phyloP scores from a whole-genome alignment of 768 basidiomycete species.

The Amanita pseudoporphyria region DNA sequence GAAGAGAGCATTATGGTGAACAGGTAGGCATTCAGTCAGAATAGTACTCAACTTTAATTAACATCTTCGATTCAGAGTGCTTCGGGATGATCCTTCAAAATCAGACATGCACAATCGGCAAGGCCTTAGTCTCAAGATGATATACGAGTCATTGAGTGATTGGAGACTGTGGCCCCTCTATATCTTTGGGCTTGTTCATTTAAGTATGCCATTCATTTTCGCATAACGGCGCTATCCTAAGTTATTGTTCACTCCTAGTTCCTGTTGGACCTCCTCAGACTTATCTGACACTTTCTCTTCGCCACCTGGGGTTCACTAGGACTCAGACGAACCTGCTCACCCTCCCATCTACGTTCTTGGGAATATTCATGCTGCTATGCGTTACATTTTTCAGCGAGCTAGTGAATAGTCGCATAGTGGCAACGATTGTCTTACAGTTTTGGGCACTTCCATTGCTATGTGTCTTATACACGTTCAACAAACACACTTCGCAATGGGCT shows the following conservation, averaged over 20 bases:
- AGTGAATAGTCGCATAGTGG: slow-evolving; percentile 45
- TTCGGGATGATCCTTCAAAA: slow-evolving; percentile 59
- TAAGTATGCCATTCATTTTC: too few relatives aligned
- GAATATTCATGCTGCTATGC: slow-evolving; percentile 38
- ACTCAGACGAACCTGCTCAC: slow-evolving; percentile 52
- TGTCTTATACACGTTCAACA: slow-evolving; percentile 41
- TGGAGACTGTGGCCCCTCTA: slow-evolving; percentile 64
- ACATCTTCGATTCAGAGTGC: slow-evolving; percentile 27
- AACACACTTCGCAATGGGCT: slow-evolving; percentile 42
- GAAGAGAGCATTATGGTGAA: too few relatives aligned
- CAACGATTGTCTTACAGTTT: slow-evolving; percentile 42
- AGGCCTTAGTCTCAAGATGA: slow-evolving; percentile 39
- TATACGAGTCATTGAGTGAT: slow-evolving; percentile 43
- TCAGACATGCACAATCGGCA: slow-evolving; percentile 68
- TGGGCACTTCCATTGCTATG: slow-evolving; percentile 58
- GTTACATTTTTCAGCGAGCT: slow-evolving; percentile 43
- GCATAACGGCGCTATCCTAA: too few relatives aligned
- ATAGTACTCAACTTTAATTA: too few relatives aligned
- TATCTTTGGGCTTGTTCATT: slow-evolving; percentile 30
- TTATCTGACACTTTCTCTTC: slow-evolving; percentile 56
- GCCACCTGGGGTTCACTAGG: slow-evolving; percentile 53
- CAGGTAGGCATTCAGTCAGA: too few relatives aligned
- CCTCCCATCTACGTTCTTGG: slow-evolving; percentile 47
- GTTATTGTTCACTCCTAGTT: slow-evolving; percentile 22
- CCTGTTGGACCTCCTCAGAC: slow-evolving; percentile 50